Base-by-base conservation (phyloP, 768 basidiomycete species). In the Hemileccinum impolitum region DNA sequence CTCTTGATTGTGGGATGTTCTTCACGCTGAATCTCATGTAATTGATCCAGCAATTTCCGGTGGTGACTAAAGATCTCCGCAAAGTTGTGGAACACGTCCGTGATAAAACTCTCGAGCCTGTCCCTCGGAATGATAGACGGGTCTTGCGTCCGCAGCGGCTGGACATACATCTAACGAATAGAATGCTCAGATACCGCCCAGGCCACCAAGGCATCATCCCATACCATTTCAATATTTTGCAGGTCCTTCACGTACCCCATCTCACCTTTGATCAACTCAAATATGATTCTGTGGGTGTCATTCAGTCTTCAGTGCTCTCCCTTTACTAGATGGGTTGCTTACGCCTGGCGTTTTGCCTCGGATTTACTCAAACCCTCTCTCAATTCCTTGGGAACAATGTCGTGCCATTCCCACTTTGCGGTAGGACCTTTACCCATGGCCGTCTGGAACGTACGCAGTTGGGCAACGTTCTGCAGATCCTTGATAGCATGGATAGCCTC, bases 201-300 rank as follows among this genome's bases (percentile, higher is more conserved):
- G n/a, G 14, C 18, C 21, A 35, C 25, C 10, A 61, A 81, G 11
- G 0, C 1, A 38, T 19, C 18, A 39, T 40, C 23, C 42, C 64
- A 14, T 58, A 93, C 92, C 52, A 73, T 74, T 52, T 87, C 85
- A 39, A 96, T 86, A 47, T 85, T 87, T 67, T 93, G 89, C 50
- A 96, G 68, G 73, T 96, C 93, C 58, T 85, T 89, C 23, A 95
- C 93, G 62, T 94, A 96, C 23, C 84, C 82, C 91, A 95, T 95
- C 67, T 96, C 93, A 54, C 90, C 89, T 67, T 95, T 90, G 67
- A 96, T 95, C 53, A 95, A 67, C 72, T 96, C 93, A 60, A 94
- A 96, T 43, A 95, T 93, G 59, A 93, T 84, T 38, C 91, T 93
- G 55, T 32, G 38, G 50, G 18, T 0, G n/a, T 11, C 14, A 28